phyloP scores from a whole-genome alignment of 345 rosid species.

The Gossypium herbaceum region DNA sequence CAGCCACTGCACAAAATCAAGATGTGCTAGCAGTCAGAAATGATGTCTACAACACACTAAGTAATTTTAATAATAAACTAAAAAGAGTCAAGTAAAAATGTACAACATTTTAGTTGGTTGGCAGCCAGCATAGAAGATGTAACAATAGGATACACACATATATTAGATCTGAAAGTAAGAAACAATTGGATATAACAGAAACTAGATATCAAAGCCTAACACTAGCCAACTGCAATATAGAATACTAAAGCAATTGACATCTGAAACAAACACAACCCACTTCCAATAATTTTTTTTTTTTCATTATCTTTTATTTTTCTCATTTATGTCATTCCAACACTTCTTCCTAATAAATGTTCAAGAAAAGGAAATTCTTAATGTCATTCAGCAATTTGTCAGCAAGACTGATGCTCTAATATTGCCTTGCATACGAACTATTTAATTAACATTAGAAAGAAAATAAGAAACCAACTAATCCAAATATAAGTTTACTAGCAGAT shows the following conservation, averaged over 20 bases:
- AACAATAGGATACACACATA: background rate
- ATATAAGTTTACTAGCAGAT: background rate
- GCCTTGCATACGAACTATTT: background rate
- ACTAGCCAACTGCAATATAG: background rate
- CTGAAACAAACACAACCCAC: background rate
- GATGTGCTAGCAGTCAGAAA: conserved; percentile 23
- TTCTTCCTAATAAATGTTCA: background rate
- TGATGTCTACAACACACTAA: background rate
- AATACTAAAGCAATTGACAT: background rate
- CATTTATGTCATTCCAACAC: background rate
- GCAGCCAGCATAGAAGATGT: background rate
- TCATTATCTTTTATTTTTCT: conserved; percentile 3
- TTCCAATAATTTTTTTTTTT: background rate
- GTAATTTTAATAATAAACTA: background rate
- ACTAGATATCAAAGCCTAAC: background rate
- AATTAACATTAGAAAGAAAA: background rate
- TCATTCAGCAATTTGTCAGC: background rate
- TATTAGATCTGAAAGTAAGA: background rate
- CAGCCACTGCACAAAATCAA: conserved; percentile 68
- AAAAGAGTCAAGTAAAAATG: background rate
- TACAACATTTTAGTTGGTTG: background rate
- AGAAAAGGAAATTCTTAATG: background rate
- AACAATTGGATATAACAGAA: background rate
- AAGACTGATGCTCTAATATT: background rate
- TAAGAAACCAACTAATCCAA: background rate